phyloP scores from a whole-genome alignment of 148 eudicot genomes.

The Nepenthes gracilis region DNA sequence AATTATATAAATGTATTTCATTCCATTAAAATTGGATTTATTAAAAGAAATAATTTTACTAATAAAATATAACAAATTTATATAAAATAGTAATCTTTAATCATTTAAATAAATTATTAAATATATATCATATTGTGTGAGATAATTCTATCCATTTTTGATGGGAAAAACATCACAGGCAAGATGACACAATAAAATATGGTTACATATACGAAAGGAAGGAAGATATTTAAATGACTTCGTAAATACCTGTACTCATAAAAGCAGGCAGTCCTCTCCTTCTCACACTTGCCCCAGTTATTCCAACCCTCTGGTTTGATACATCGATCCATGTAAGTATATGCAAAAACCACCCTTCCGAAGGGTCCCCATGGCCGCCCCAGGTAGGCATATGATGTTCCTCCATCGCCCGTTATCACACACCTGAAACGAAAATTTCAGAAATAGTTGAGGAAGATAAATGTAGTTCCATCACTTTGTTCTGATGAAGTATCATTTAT shows the following conservation, averaged over 20 bases:
- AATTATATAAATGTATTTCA: no score
- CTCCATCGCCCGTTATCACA: constrained; percentile 87
- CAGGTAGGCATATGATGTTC: constrained; percentile 51
- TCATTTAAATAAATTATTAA: no score
- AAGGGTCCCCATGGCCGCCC: constrained; percentile 99
- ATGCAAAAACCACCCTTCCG: constrained; percentile 53
- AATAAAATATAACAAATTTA: no score
- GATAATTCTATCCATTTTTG: no score
- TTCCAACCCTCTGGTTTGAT: constrained; percentile 73
- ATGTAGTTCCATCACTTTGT: no score
- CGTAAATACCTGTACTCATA: constrained; percentile 71
- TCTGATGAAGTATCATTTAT: no score
- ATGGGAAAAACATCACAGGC: no score
- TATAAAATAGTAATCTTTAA: no score
- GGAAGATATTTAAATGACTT: neutral
- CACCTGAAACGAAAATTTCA: constrained; percentile 35
- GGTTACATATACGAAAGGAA: neutral
- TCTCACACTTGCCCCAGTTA: constrained; percentile 90
- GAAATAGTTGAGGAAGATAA: neutral
- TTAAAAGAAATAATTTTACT: no score
- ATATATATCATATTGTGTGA: no score
- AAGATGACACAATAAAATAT: neutral
- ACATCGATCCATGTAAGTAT: neutral
- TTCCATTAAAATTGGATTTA: no score
- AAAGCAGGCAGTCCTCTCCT: constrained; percentile 95